phyloP scores from a whole-genome alignment of 495 filamentous ascomycete genomes.

The Sabuloglossum arenarium region DNA sequence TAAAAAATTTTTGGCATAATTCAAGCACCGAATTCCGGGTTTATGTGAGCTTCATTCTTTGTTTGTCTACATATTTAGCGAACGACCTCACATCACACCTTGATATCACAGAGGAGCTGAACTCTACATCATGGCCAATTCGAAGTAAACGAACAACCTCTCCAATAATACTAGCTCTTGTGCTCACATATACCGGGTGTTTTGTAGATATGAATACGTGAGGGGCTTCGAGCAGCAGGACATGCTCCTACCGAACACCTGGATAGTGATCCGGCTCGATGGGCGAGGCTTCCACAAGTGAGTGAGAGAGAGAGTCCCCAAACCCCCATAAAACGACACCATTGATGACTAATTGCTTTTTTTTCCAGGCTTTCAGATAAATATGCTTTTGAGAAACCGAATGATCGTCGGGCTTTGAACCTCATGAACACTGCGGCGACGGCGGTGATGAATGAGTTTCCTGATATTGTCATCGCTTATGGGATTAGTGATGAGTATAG shows the following conservation, averaged over 20 bases:
- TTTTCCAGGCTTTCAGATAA: conserved; percentile 46
- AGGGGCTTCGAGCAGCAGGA: conserved; percentile 70
- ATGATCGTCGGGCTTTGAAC: conserved; percentile 68
- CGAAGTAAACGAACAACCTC: conserved; percentile 25
- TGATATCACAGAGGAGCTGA: not conserved
- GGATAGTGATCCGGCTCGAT: conserved; percentile 83
- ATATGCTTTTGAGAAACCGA: conserved; percentile 76
- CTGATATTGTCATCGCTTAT: conserved; percentile 72
- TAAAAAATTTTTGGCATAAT: too few relatives aligned
- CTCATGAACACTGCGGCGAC: conserved; percentile 87
- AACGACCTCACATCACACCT: not conserved
- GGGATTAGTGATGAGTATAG: conserved; percentile 90
- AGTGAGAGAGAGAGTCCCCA: too few relatives aligned
- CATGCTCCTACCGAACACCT: conserved; percentile 66
- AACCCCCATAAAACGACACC: conserved; percentile 1
- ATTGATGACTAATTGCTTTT: not conserved
- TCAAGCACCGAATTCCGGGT: too few relatives aligned
- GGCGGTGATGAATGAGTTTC: conserved; percentile 62
- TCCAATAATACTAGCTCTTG: not conserved
- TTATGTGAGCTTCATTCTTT: too few relatives aligned
- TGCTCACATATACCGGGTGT: conserved; percentile 10
- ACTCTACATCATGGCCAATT: conserved; percentile 35
- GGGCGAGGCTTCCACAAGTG: conserved; percentile 85
- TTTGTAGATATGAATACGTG: conserved; percentile 85
- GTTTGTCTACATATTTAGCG: not conserved